phyloP scores from a whole-genome alignment of 164 flowering plant species.

The Liriodendron chinense region DNA sequence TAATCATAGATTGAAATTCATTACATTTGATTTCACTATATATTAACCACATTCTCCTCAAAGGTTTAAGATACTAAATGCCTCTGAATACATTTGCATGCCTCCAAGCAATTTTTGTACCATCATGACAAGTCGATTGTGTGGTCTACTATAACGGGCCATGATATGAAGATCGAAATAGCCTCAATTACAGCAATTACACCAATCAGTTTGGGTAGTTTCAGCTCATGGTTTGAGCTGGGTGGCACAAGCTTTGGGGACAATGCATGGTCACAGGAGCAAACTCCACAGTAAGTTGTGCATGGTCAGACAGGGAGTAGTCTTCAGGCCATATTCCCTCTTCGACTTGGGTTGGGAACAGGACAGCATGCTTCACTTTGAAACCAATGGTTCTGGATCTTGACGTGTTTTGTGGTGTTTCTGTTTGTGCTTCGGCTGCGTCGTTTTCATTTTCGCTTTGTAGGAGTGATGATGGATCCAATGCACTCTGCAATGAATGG shows the following conservation, averaged over 20 bases:
- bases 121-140: too few species aligned
- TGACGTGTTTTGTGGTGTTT: constrained; percentile 17
- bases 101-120: too few species aligned
- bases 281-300: constrained; percentile 85
- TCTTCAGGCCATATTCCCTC: constrained; percentile 95
- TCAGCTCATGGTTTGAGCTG: not conserved
- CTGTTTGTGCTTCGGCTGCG: constrained; percentile 21
- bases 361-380: constrained; percentile 81
- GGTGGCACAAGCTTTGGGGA: constrained; percentile 30
- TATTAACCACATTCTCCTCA: too few species aligned
- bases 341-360: constrained; percentile 91
- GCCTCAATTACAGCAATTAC: too few species aligned
- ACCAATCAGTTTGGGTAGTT: too few species aligned
- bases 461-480: constrained; percentile 10
- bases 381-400: constrained; percentile 45
- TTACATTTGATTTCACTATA: too few species aligned
- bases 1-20: too few species aligned
- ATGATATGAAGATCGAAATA: not conserved
- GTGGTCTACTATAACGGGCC: too few species aligned
- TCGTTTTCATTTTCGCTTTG: constrained; percentile 38
- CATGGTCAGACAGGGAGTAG: constrained; percentile 95
- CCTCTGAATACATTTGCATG: too few species aligned
- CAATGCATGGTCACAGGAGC: constrained; percentile 84
- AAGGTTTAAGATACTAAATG: too few species aligned
- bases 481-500: not conserved